Percentiles rank a stretch among this genome's conserved stretches.
Conservation (phyloP, 108 stramenopile genomes). For the Cyclostephanos invisitatus region DNA sequence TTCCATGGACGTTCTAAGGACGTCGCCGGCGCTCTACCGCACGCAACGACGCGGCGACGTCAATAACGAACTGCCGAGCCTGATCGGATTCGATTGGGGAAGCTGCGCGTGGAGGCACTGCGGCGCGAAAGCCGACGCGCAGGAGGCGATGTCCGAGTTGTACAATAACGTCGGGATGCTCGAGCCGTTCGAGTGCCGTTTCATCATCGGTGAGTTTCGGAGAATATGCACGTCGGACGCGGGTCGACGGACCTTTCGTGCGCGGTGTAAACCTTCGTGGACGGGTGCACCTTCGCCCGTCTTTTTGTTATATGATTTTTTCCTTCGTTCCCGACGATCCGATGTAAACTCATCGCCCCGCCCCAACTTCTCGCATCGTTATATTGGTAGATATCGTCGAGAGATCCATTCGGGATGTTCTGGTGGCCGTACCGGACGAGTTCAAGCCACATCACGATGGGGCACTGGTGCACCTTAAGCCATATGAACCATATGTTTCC, state of each 20-base stretch:
- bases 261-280: no score
- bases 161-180: slow-evolving; percentile 70
- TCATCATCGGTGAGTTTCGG: slow-evolving; percentile 42
- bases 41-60: neutral
- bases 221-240: no score
- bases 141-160: slow-evolving; percentile 83
- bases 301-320: no score
- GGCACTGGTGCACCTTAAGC: slow-evolving; percentile 37
- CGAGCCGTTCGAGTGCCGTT: slow-evolving; percentile 85
- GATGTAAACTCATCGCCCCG: neutral
- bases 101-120: slow-evolving; percentile 89
- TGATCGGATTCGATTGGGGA: slow-evolving; percentile 85
- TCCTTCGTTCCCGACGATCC: neutral
- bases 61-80: slow-evolving; percentile 8
- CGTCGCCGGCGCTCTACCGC: slow-evolving; percentile 10
- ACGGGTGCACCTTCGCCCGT: no score
- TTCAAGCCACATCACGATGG: slow-evolving; percentile 32
- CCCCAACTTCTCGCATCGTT: neutral
- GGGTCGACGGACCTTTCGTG: neutral
- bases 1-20: slow-evolving; percentile 40
- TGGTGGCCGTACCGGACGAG: slow-evolving; percentile 52
- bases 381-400: slow-evolving; percentile 70
- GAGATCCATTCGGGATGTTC: slow-evolving; percentile 77
- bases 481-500: slow-evolving; percentile 48
- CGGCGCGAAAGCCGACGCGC: slow-evolving; percentile 82